phyloP scores from a whole-genome alignment of 2,329 filamentous ascomycete species.

The Plenodomus lindquistii region DNA sequence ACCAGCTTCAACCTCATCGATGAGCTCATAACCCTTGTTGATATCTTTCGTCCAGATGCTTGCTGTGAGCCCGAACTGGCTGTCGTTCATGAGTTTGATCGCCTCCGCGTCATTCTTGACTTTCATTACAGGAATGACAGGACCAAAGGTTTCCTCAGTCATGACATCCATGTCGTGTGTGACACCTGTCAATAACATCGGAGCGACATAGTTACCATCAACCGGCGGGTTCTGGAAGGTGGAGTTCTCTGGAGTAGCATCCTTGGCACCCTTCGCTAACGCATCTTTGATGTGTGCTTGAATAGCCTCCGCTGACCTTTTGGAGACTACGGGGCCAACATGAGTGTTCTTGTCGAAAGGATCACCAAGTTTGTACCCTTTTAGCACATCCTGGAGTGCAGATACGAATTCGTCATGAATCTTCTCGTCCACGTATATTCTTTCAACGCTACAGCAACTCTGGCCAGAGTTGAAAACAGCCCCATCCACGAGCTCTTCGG shows the following conservation, averaged over 20 bases:
- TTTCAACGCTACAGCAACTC: constrained; percentile 91
- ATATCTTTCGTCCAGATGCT: constrained; percentile 96
- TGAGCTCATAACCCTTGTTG: constrained; percentile 72
- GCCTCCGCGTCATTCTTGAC: constrained; percentile 82
- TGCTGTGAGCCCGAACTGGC: constrained; percentile 91
- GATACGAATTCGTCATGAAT: constrained; percentile 83
- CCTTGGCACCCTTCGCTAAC: constrained; percentile 77
- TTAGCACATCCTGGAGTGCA: constrained; percentile 77
- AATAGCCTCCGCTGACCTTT: constrained; percentile 75
- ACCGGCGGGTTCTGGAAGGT: constrained; percentile 72
- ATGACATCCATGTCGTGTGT: constrained; percentile 85
- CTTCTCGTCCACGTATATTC: constrained; percentile 85
- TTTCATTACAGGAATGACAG: constrained; percentile 87
- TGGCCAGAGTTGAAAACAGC: constrained; percentile 99
- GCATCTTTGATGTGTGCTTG: constrained; percentile 81
- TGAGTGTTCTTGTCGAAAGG: constrained; percentile 78
- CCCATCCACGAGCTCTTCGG: constrained; percentile 92
- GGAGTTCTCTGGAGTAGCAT: constrained; percentile 80
- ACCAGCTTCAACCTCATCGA: constrained; percentile 82
- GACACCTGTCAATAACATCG: constrained; percentile 78
- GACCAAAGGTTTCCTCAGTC: constrained; percentile 93
- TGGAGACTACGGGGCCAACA: constrained; percentile 86
- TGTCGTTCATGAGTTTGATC: constrained; percentile 87
- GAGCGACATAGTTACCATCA: constrained; percentile 87
- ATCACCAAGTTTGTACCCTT: constrained; percentile 82